Percentiles rank a stretch among this genome's conserved stretches.
phyloP scores from a whole-genome alignment of 495 filamentous ascomycete species.

The Lindgomyces ingoldianus region DNA sequence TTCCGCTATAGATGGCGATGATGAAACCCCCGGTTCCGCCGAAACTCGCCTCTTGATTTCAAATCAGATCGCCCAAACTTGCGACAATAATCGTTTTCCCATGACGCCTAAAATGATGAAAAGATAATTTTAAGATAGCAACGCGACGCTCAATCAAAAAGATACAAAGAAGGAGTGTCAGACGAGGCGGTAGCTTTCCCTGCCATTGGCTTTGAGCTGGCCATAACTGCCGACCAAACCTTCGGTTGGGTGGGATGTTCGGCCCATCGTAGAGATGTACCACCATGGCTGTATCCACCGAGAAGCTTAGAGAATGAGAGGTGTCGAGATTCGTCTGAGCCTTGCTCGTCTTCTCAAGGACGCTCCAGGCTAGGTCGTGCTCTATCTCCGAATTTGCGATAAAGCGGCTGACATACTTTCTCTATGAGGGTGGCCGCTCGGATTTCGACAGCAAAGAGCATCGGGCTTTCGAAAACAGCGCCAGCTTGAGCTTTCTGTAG shows the following conservation, averaged over 20 bases:
- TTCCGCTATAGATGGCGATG: constrained; percentile 1
- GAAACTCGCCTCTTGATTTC: constrained; percentile 10
- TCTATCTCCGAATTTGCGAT: too few species aligned
- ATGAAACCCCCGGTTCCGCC: constrained; percentile 1
- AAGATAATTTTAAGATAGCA: not conserved
- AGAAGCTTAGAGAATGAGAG: too few species aligned
- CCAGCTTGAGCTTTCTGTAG: constrained; percentile 30
- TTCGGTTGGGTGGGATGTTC: too few species aligned
- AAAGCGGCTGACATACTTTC: too few species aligned
- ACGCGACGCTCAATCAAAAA: not conserved
- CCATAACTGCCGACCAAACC: too few species aligned
- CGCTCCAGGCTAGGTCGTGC: too few species aligned
- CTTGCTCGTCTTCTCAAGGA: too few species aligned
- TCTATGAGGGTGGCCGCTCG: not conserved
- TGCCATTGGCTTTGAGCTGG: too few species aligned
- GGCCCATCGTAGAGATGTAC: not conserved
- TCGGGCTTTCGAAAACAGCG: constrained; percentile 26
- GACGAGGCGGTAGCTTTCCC: not conserved
- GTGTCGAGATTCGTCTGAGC: too few species aligned
- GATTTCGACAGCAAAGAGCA: not conserved
- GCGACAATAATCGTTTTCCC: not conserved
- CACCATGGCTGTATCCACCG: too few species aligned
- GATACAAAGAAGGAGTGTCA: not conserved
- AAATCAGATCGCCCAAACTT: constrained; percentile 8
- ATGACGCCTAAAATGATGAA: not conserved